phyloP scores from a whole-genome alignment of 2,329 filamentous ascomycete genomes.

The Cryphonectria nitschkei region DNA sequence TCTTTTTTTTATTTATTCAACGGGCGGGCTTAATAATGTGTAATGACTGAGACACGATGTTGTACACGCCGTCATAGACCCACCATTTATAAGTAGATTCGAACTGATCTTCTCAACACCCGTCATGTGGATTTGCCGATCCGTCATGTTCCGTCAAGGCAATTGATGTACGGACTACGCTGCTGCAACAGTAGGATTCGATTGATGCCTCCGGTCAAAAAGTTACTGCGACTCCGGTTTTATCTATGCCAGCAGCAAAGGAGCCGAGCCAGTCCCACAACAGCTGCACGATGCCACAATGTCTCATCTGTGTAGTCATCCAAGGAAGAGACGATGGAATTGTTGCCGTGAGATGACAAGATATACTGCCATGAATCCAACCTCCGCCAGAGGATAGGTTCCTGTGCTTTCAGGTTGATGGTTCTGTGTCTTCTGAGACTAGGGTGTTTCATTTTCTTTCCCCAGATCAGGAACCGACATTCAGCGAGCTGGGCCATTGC shows the following conservation, averaged over 20 bases:
- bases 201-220: background rate
- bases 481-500: background rate
- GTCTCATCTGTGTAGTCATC: background rate
- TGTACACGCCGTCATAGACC: background rate
- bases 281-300: background rate
- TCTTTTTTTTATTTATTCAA: background rate
- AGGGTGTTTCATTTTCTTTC: background rate
- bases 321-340: background rate
- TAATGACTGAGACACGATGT: conserved; percentile 13
- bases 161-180: background rate
- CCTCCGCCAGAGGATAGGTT: too few relatives aligned
- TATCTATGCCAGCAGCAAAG: background rate
- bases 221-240: background rate
- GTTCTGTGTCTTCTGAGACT: background rate
- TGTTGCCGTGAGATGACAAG: background rate
- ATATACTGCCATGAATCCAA: too few relatives aligned
- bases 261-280: background rate
- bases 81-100: background rate
- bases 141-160: background rate
- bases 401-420: too few relatives aligned
- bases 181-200: background rate
- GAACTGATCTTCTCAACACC: background rate
- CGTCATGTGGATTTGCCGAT: background rate
- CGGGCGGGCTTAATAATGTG: conserved; percentile 14
- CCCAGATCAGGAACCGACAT: background rate